These are phyloP conservation scores for Thalassiosira livingstoniorum DNA, from an alignment of 352 stramenopile species.

Conservation along the genomic window DNA sequence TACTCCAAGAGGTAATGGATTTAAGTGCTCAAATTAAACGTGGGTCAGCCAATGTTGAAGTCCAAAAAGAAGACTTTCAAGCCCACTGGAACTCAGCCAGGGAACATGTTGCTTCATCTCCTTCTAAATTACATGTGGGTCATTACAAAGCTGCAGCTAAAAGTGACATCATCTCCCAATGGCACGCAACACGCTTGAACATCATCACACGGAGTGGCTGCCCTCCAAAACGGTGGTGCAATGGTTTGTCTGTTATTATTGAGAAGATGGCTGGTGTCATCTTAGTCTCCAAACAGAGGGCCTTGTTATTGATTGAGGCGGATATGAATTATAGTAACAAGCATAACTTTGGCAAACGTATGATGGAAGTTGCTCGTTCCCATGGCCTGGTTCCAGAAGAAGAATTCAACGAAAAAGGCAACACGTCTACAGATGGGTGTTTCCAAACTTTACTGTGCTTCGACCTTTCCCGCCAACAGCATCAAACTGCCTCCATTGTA, in stretches of 20 bases:
- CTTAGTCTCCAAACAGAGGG: constrained; percentile 35
- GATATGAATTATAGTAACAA: too few relatives aligned
- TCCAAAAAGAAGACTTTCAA: not conserved
- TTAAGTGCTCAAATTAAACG: not conserved
- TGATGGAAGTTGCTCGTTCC: too few relatives aligned
- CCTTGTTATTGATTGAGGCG: too few relatives aligned
- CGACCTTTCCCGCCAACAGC: too few relatives aligned
- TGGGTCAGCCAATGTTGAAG: not conserved
- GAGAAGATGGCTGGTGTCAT: constrained; percentile 28
- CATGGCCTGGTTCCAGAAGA: too few relatives aligned
- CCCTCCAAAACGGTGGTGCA: constrained; percentile 9
- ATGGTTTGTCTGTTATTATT: constrained; percentile 31
- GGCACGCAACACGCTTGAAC: constrained; percentile 12
- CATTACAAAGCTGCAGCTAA: constrained; percentile 13
- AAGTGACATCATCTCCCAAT: not conserved
- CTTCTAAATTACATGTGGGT: not conserved
- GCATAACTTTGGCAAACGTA: too few relatives aligned
- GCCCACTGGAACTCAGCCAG: not conserved
- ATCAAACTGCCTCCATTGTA: too few relatives aligned
- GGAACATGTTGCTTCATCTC: not conserved
- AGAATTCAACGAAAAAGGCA: too few relatives aligned
- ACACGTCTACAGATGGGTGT: too few relatives aligned
- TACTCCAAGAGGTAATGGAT: constrained; percentile 23
- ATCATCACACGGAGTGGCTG: constrained; percentile 7
- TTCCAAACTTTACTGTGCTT: too few relatives aligned